Evolutionary conservation across 2,329 filamentous ascomycete species (phyloP), one percentile per base, ranked within the genome.

Genomic region (Fusarium udum): DNA sequence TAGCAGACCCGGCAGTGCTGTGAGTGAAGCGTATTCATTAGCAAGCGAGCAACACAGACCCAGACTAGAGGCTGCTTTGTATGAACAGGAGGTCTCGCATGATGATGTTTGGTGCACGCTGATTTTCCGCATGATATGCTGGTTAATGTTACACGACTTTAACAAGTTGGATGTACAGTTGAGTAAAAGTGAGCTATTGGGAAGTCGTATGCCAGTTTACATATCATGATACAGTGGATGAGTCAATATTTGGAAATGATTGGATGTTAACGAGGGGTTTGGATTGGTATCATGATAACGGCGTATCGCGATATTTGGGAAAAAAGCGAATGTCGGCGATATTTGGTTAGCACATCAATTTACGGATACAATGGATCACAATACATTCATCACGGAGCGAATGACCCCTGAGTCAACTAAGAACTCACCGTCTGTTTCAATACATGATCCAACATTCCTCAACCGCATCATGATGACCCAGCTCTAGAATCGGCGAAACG

Each of bases 131-230:
- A 90, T 89, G 88, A 81, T 89, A 31, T 89, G 87, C 76, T 89
- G 87, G 88, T 78, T 89, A 59, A 82, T 87, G 79, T 78, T 90
- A 68, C 87, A 90, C 73, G 87, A 90, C 72, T 89, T 90, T 59
- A 82, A 88, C 77, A 87, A 86, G 75, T 82, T 84, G 66, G 88
- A 90, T 62, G 81, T 86, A 15, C 87, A 89, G 77, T 78, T 87
- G 6, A 80, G 85, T 49, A 87, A 88, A 78, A 87, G 86, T 67
- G 87, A 89, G 78, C 79, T 89, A 9, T 74, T 86, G 39, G 87
- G 87, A 4, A 89, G 85, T 71, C 84, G 88, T 9, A 83, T 90
- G 82, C 87, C 87, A 0, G 87, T 90, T 15, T 90, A 87, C 67
- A 87, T 90, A 72, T 80, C 84, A 43, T 82, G 57, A 46, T 61